Evolutionary conservation across 129 eudicot genomes (phyloP).

Genomic region (Tagetes erecta): DNA sequence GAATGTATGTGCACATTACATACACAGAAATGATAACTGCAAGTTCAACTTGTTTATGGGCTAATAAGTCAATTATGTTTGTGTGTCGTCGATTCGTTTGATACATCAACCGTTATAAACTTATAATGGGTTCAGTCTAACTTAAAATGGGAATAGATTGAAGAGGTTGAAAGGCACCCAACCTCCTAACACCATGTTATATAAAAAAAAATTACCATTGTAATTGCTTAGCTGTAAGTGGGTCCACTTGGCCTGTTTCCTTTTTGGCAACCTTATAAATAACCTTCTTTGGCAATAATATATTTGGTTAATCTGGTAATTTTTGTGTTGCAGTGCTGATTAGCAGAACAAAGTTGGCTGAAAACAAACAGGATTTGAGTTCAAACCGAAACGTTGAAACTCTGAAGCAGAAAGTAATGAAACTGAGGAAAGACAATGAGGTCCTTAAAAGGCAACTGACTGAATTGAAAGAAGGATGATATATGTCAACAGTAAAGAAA

Average conservation of each 20-base stretch:
- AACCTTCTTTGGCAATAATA: neutral
- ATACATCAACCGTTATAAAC: neutral
- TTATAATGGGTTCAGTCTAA: neutral
- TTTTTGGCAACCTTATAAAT: neutral
- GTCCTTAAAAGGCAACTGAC: constrained; percentile 51
- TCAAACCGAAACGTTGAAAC: constrained; percentile 48
- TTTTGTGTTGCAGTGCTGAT: constrained; percentile 47
- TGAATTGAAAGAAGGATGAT: constrained; percentile 38
- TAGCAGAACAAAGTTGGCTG: constrained; percentile 49
- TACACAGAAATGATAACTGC: neutral
- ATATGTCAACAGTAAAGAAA: neutral
- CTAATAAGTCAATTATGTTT: neutral
- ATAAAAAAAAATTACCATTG: neutral
- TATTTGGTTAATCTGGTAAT: constrained; percentile 1
- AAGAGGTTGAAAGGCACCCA: neutral
- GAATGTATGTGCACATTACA: constrained; percentile 48
- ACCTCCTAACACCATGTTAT: neutral
- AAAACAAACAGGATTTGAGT: constrained; percentile 42
- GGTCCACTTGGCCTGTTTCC: neutral
- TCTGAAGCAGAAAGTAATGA: constrained; percentile 76
- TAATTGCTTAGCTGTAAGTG: no score
- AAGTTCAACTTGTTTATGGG: neutral
- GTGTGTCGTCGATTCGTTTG: neutral
- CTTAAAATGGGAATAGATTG: neutral
- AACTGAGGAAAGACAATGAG: constrained; percentile 69